Conservation (phyloP, 805 yeast species). For the Ogataea corticis region DNA sequence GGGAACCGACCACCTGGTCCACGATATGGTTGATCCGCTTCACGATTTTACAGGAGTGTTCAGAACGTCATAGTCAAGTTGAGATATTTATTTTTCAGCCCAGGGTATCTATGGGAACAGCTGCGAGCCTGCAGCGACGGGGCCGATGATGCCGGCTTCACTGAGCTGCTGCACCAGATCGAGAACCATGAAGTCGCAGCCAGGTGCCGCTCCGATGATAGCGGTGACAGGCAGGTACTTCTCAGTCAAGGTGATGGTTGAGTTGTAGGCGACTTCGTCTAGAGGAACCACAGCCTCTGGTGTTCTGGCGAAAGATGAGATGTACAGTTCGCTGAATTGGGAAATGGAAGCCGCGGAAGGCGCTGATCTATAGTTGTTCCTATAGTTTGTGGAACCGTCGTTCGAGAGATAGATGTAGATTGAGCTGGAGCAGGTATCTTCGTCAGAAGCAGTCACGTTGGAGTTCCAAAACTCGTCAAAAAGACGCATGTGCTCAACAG, state of each 20-base stretch:
- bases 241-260: conserved; percentile 14
- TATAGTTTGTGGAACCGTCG: conserved; percentile 10
- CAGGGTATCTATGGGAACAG: conserved; percentile 3
- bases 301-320: conserved; percentile 16
- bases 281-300: conserved; percentile 16
- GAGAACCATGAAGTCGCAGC: conserved; percentile 16
- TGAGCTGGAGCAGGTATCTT: conserved; percentile 11
- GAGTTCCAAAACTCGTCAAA: conserved; percentile 16
- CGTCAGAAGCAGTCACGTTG: conserved; percentile 11
- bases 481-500: conserved; percentile 9
- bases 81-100: not conserved
- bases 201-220: conserved; percentile 16
- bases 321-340: conserved; percentile 10
- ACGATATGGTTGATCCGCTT: conserved; percentile 15
- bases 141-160: conserved; percentile 8
- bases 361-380: conserved; percentile 9
- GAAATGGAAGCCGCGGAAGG: conserved; percentile 11
- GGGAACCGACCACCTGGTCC: conserved; percentile 15
- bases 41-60: conserved; percentile 4
- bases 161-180: conserved; percentile 9
- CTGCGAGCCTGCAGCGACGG: conserved; percentile 7
- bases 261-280: conserved; percentile 13
- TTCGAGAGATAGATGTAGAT: conserved; percentile 12
- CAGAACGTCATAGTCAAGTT: not conserved
- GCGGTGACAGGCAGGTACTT: conserved; percentile 15